Evolutionary conservation across 2,329 filamentous ascomycete genomes (phyloP).

Genomic region (Exophiala spinifera): DNA sequence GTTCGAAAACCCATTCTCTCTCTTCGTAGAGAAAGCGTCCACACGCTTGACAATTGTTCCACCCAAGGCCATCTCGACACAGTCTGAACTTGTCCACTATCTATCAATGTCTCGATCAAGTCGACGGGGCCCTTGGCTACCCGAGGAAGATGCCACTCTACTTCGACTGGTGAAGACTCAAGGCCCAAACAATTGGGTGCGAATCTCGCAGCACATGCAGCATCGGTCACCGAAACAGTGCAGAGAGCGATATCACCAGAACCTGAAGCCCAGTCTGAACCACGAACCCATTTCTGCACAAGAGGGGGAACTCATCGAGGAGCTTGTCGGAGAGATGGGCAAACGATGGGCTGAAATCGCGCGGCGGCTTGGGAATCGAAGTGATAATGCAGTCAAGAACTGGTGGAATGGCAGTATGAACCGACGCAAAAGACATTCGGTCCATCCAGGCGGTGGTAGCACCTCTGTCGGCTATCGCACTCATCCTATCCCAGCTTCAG

Average conservation of each 20-base stretch:
- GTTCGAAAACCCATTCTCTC: no score
- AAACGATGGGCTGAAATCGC: constrained; percentile 94
- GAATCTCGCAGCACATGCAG: constrained; percentile 71
- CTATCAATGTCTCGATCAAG: constrained; percentile 50
- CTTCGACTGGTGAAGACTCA: constrained; percentile 67
- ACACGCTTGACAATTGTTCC: no score
- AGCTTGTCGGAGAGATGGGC: constrained; percentile 71
- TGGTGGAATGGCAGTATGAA: constrained; percentile 97
- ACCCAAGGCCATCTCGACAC: background rate
- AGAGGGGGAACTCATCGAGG: constrained; percentile 71
- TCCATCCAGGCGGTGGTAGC: constrained; percentile 7
- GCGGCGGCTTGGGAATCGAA: constrained; percentile 73
- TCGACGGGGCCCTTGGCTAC: constrained; percentile 79
- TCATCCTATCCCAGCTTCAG: constrained; percentile 22
- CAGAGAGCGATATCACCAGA: constrained; percentile 89
- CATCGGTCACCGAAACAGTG: constrained; percentile 90
- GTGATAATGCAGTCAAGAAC: constrained; percentile 95
- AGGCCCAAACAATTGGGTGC: constrained; percentile 84
- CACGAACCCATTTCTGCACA: constrained; percentile 69
- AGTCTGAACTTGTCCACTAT: background rate
- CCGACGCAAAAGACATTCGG: constrained; percentile 42
- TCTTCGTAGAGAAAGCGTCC: no score
- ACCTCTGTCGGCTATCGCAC: constrained; percentile 23
- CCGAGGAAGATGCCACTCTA: constrained; percentile 69
- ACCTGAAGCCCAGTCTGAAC: constrained; percentile 74